Percentiles rank a stretch among this genome's conserved stretches.
phyloP scores from a whole-genome alignment of 164 flowering plant species.

The Magnolia changhungtana region DNA sequence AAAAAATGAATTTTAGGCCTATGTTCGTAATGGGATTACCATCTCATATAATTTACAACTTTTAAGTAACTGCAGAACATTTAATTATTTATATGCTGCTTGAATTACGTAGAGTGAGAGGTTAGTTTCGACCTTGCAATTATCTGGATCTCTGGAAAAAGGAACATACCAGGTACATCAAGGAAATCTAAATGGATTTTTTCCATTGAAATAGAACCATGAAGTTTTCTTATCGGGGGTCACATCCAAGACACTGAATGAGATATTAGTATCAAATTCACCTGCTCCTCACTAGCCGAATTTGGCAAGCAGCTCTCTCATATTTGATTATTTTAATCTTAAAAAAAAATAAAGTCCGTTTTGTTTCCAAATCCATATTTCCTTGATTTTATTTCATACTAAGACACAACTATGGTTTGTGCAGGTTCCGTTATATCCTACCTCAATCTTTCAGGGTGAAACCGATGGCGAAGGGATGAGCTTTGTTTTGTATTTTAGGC shows the following conservation, averaged over 20 bases:
- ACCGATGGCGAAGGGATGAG: slow-evolving; percentile 93
- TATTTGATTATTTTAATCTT: no score
- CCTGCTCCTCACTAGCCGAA: no score
- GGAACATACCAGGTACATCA: background rate
- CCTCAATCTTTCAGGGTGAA: slow-evolving; percentile 81
- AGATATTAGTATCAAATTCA: no score
- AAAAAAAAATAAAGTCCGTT: no score
- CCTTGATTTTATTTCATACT: background rate
- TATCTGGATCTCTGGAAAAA: background rate
- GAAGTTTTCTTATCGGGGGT: background rate
- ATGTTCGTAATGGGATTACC: background rate
- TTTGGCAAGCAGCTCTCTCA: no score
- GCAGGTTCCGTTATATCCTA: slow-evolving; percentile 87
- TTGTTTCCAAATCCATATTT: no score
- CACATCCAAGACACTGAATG: no score
- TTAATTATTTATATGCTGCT: no score
- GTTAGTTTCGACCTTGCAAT: background rate
- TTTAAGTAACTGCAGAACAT: no score
- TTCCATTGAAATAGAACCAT: background rate
- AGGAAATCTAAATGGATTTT: background rate
- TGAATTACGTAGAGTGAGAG: background rate
- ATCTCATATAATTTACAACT: background rate
- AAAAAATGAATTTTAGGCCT: background rate
- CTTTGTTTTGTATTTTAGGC: slow-evolving; percentile 81
- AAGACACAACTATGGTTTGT: slow-evolving; percentile 7